Conservation (phyloP, 78 protist genomes). For the Dictyostelium capitatum region DNA sequence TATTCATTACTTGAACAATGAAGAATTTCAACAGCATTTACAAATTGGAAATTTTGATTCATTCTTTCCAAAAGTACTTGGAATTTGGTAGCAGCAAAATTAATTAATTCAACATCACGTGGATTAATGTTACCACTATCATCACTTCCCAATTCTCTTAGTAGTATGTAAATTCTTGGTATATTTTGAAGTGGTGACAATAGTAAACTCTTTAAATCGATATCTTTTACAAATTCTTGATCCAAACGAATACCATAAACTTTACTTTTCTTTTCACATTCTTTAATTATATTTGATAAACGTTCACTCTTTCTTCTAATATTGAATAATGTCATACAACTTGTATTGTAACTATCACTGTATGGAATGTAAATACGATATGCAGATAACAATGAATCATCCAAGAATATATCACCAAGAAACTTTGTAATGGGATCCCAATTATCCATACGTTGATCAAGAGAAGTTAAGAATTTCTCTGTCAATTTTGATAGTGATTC, state of each 20-base stretch:
- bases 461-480: constrained; percentile 10
- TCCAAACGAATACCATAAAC: constrained; percentile 40
- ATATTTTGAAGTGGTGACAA: constrained; percentile 67
- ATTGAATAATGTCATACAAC: constrained; percentile 56
- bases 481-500: constrained; percentile 6
- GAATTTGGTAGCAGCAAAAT: constrained; percentile 22
- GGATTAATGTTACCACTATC: constrained; percentile 16
- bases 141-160: constrained; percentile 38
- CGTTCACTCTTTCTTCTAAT: constrained; percentile 28
- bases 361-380: constrained; percentile 54
- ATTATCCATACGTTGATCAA: constrained; percentile 37
- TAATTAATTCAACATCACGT: constrained; percentile 36
- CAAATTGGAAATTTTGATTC: constrained; percentile 86
- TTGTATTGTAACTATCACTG: constrained; percentile 60
- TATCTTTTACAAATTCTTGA: constrained; percentile 34
- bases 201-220: constrained; percentile 60
- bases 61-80: constrained; percentile 71
- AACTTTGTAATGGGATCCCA: constrained; percentile 42
- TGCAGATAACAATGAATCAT: constrained; percentile 25
- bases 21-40: constrained; percentile 75
- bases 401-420: constrained; percentile 63
- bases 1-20: constrained; percentile 78
- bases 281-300: constrained; percentile 44
- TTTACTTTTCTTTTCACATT: constrained; percentile 60
- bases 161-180: constrained; percentile 42